Percentiles rank a stretch among this genome's conserved stretches.
Conservation (phyloP, 176 grass and related monocot species). For the Ampelocalamus luodianensis region DNA sequence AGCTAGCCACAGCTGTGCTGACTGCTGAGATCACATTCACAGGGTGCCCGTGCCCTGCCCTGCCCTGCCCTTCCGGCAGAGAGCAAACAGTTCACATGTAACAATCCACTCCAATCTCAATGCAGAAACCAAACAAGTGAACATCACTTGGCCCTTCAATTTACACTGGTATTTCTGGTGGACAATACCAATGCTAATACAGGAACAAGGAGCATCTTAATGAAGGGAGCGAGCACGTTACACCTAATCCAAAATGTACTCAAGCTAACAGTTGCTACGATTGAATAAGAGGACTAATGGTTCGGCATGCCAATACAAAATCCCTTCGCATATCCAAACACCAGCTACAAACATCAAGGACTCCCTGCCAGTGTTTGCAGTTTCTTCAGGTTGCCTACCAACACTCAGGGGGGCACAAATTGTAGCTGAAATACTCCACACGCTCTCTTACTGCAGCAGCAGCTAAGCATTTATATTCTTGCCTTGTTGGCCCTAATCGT, state of each 20-base stretch:
- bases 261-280: neutral
- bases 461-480: neutral
- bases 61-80: neutral
- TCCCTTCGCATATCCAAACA: neutral
- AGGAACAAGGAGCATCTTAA: neutral
- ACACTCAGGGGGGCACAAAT: too few relatives aligned
- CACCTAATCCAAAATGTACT: neutral
- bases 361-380: too few relatives aligned
- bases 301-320: neutral
- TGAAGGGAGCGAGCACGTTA: neutral
- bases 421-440: too few relatives aligned
- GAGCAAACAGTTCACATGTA: too few relatives aligned
- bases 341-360: neutral
- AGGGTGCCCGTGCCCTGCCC: too few relatives aligned
- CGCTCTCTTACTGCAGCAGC: neutral
- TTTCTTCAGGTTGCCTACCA: neutral
- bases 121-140: neutral
- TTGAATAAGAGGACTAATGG: neutral
- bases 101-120: neutral
- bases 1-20: too few relatives aligned
- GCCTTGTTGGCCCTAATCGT: neutral
- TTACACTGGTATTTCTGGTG: neutral
- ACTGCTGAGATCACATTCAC: too few relatives aligned
- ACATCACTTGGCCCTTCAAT: neutral
- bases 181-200: neutral